Evolutionary conservation across 148 eudicot species (phyloP).

Genomic region (Amaranthus palmeri): DNA sequence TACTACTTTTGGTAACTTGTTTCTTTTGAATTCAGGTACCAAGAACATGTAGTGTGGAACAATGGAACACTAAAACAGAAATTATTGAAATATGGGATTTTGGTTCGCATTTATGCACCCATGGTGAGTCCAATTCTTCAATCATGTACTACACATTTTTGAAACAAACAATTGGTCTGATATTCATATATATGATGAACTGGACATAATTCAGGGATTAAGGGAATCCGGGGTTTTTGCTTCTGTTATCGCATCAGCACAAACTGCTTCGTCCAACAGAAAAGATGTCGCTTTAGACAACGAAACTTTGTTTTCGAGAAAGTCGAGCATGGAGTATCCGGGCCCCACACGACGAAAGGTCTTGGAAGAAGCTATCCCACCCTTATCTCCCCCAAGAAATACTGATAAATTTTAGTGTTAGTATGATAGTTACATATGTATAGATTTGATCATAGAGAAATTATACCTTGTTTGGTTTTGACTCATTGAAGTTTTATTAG

Average conservation of each 20-base stretch:
- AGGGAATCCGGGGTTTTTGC: constrained; percentile 46
- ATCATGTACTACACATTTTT: neutral
- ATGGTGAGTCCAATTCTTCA: constrained; percentile 29
- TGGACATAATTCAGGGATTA: constrained; percentile 51
- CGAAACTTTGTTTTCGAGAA: no score
- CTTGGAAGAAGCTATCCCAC: no score
- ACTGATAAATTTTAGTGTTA: no score
- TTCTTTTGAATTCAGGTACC: constrained; percentile 32
- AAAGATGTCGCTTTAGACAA: no score
- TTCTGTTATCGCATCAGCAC: constrained; percentile 37
- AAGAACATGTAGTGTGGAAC: constrained; percentile 49
- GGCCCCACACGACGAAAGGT: no score
- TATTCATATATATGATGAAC: neutral
- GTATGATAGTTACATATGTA: no score
- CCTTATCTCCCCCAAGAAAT: no score
- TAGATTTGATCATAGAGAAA: no score
- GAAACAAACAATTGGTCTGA: neutral
- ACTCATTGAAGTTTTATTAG: no score
- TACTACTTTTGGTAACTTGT: no score
- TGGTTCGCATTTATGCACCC: constrained; percentile 53
- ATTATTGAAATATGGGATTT: constrained; percentile 39
- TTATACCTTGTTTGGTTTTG: no score
- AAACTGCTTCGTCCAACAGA: constrained; percentile 4
- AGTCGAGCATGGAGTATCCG: no score
- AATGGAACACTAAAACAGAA: constrained; percentile 30